These are phyloP conservation scores for Huntiella savannae DNA, from an alignment of 2,329 filamentous ascomycete species.

Conservation along the genomic window DNA sequence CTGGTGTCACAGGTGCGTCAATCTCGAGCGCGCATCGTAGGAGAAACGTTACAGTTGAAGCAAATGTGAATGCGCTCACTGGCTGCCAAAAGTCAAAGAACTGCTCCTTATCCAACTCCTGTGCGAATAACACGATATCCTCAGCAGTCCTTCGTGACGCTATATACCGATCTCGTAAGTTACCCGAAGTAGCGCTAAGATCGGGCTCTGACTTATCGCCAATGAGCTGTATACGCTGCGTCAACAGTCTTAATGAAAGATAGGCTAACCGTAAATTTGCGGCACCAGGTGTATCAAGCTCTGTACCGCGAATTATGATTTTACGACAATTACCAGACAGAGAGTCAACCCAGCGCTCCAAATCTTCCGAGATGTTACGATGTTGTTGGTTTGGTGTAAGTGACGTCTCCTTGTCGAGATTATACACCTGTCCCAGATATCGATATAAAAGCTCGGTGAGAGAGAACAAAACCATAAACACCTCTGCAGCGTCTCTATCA, in stretches of 20 bases:
- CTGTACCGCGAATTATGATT: constrained; percentile 24
- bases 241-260: constrained; percentile 27
- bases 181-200: not conserved
- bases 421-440: constrained; percentile 14
- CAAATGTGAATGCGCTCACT: constrained; percentile 27
- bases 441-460: constrained; percentile 24
- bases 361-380: constrained; percentile 10
- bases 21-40: constrained; percentile 28
- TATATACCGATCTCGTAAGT: constrained; percentile 18
- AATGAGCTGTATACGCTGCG: constrained; percentile 26
- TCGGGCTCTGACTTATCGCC: not conserved
- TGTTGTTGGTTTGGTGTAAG: not conserved
- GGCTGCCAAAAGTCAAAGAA: constrained; percentile 32
- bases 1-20: constrained; percentile 17
- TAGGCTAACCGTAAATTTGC: constrained; percentile 33
- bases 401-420: constrained; percentile 15
- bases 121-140: constrained; percentile 28
- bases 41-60: constrained; percentile 30
- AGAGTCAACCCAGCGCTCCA: constrained; percentile 28
- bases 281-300: constrained; percentile 24
- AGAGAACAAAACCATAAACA: constrained; percentile 27
- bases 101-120: constrained; percentile 25
- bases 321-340: constrained; percentile 21
- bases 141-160: constrained; percentile 27
- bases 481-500: constrained; percentile 16